These are phyloP conservation scores for Eleusine coracana DNA, from an alignment of 176 grass and related monocot species.

Conservation along the genomic window DNA sequence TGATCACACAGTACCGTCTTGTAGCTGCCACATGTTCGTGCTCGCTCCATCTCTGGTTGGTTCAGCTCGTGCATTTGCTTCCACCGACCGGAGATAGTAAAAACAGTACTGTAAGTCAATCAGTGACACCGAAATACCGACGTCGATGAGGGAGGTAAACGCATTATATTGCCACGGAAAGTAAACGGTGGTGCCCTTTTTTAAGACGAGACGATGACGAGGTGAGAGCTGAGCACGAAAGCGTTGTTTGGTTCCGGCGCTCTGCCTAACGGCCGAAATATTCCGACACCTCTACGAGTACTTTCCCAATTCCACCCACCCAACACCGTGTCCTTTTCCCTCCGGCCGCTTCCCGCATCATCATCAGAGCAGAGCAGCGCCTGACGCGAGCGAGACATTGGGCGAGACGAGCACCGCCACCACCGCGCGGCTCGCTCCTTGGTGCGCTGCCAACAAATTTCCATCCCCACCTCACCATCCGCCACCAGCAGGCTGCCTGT, in stretches of 20 bases:
- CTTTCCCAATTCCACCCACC: slow-evolving; percentile 28
- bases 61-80: neutral
- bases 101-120: too few species aligned
- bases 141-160: neutral
- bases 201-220: neutral
- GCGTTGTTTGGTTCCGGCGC: neutral
- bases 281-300: neutral
- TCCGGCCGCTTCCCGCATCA: slow-evolving; percentile 2
- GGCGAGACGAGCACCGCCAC: too few species aligned
- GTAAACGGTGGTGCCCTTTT: neutral
- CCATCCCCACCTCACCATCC: slow-evolving; percentile 24
- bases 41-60: neutral
- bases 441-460: slow-evolving; percentile 12
- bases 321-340: slow-evolving; percentile 24
- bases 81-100: neutral
- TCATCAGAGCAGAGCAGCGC: neutral
- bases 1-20: neutral
- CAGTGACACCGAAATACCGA: neutral
- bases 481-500: slow-evolving; percentile 29
- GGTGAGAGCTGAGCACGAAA: neutral
- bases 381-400: neutral
- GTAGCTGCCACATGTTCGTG: neutral
- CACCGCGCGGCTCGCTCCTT: too few species aligned
- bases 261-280: slow-evolving; percentile 26
- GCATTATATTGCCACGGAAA: neutral